Evolutionary conservation across 2,329 filamentous ascomycete genomes (phyloP).

Genomic region (Paraphoma sp.): DNA sequence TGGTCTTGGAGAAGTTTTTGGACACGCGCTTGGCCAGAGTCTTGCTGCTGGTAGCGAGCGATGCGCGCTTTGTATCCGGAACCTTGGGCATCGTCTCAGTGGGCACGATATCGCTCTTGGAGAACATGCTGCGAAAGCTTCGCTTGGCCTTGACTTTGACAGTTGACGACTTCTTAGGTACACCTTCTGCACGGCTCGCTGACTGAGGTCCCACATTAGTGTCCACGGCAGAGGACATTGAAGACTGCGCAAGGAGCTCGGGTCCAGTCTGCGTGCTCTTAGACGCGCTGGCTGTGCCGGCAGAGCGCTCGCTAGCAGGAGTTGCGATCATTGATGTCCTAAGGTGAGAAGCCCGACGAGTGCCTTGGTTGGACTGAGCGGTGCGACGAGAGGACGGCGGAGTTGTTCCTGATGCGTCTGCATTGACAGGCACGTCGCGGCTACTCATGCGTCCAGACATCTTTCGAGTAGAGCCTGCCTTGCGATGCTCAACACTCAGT

Average conservation of each 20-base stretch:
- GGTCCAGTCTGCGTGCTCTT: background rate
- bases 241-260: background rate
- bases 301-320: background rate
- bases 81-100: slow-evolving; percentile 4
- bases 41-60: slow-evolving; percentile 19
- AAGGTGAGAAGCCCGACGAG: background rate
- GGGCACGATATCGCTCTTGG: slow-evolving; percentile 14
- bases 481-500: background rate
- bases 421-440: background rate
- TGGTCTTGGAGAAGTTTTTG: slow-evolving; percentile 20
- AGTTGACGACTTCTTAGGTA: background rate
- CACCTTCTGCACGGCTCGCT: background rate
- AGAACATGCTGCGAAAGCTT: slow-evolving; percentile 35
- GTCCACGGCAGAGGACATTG: background rate
- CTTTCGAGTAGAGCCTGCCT: background rate
- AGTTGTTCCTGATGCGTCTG: background rate
- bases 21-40: slow-evolving; percentile 28
- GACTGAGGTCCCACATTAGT: background rate
- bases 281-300: background rate
- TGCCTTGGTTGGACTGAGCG: background rate
- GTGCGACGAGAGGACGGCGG: background rate
- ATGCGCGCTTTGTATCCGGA: slow-evolving; percentile 18
- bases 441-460: background rate
- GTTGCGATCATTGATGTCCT: background rate
- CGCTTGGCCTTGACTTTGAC: slow-evolving; percentile 26